Conservation (phyloP, 345 rosid species). For the Populus tremula region DNA sequence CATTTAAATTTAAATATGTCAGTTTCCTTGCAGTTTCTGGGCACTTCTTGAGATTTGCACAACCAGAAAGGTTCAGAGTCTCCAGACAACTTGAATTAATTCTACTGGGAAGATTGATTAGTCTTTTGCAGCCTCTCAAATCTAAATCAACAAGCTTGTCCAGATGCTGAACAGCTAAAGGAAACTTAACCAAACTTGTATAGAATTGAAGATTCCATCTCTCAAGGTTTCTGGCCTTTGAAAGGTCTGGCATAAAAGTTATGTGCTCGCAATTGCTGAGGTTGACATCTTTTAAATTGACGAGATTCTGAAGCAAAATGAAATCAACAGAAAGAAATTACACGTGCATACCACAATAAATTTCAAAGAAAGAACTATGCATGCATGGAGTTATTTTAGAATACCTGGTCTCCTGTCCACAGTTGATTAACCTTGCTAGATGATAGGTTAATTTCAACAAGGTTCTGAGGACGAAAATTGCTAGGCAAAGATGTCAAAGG, state of each 20-base stretch:
- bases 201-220: no score
- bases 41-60: neutral
- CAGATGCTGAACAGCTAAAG: neutral
- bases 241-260: neutral
- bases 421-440: conserved; percentile 6
- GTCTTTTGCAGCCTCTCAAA: neutral
- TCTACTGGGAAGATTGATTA: neutral
- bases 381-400: no score
- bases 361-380: no score
- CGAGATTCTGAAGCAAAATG: conserved; percentile 2
- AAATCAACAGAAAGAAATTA: no score
- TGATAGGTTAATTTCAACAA: conserved; percentile 7
- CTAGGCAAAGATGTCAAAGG: conserved; percentile 11
- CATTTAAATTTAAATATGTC: conserved; percentile 5
- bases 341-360: no score
- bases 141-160: neutral
- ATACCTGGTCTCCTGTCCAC: conserved; percentile 10
- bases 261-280: neutral
- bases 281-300: neutral
- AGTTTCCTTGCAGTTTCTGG: neutral
- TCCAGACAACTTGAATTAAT: neutral
- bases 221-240: no score
- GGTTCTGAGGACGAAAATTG: conserved; percentile 1
- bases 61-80: conserved; percentile 7
- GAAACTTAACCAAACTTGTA: no score